A percentile compares a stretch with the other conserved stretches of the same genome.
These are phyloP conservation scores for Moesziomyces sp. DNA, from an alignment of 1,284 basidiomycete species.

Conservation along the genomic window DNA sequence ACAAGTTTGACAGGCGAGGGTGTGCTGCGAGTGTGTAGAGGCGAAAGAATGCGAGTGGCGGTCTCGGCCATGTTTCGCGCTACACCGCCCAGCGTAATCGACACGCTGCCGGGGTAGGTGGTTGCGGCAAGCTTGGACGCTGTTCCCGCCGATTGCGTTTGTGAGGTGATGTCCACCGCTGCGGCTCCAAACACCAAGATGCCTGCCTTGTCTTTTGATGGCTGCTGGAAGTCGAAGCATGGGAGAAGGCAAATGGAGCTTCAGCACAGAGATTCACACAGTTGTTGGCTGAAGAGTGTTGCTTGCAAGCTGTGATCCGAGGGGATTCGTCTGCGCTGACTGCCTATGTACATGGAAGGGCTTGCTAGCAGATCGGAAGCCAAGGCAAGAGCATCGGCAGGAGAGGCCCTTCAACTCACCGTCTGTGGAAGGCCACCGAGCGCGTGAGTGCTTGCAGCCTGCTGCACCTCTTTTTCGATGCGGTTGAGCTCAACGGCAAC, in stretches of 20 bases:
- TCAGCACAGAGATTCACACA: conserved; percentile 18
- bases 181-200: conserved; percentile 60
- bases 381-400: no score
- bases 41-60: conserved; percentile 75
- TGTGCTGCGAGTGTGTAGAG: not conserved
- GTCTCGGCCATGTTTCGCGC: conserved; percentile 93
- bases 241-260: not conserved
- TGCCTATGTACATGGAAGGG: conserved; percentile 23
- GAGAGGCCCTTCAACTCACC: conserved; percentile 18
- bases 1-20: conserved; percentile 65
- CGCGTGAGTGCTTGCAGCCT: conserved; percentile 19
- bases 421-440: conserved; percentile 26
- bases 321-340: not conserved
- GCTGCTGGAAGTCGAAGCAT: not conserved
- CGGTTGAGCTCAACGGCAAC: conserved; percentile 83
- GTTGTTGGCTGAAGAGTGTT: not conserved
- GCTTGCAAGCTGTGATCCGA: not conserved
- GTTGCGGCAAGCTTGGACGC: conserved; percentile 66
- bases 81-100: conserved; percentile 85
- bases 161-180: conserved; percentile 63
- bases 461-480: conserved; percentile 67
- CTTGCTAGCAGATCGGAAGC: not conserved
- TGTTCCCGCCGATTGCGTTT: conserved; percentile 17
- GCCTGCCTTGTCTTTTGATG: conserved; percentile 4
- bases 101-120: conserved; percentile 82